A percentile compares a stretch with the other conserved stretches of the same genome.
phyloP scores from a whole-genome alignment of 73 alveolate species.

The Breviolum minutum region DNA sequence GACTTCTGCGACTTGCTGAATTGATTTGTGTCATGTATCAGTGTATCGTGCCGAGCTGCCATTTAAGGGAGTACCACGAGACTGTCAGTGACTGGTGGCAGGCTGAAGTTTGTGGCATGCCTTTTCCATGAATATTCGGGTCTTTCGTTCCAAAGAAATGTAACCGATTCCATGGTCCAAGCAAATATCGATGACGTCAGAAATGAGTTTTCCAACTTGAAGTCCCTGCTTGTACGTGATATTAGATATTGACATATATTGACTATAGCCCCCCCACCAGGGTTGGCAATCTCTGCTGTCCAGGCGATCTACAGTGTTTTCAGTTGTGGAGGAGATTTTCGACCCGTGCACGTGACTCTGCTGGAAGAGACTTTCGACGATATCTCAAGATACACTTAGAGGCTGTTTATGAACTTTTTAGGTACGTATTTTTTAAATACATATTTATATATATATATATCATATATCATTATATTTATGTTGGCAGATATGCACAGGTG shows the following conservation, averaged over 20 bases:
- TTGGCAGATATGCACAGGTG: no score
- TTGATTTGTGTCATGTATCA: not conserved
- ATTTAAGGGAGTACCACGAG: conserved; percentile 66
- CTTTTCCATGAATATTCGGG: not conserved
- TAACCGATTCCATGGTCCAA: no score
- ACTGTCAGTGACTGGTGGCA: conserved; percentile 94
- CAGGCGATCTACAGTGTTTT: conserved; percentile 90
- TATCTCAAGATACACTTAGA: not conserved
- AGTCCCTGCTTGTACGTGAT: no score
- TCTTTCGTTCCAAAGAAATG: not conserved
- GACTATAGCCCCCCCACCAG: no score
- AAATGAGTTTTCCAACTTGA: no score
- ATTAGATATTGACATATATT: no score
- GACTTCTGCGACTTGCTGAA: no score
- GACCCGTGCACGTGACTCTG: conserved; percentile 54
- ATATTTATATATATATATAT: not conserved
- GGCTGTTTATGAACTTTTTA: not conserved
- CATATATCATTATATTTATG: not conserved
- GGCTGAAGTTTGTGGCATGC: not conserved
- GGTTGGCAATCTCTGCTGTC: no score
- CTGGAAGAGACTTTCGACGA: not conserved
- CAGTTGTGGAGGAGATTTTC: conserved; percentile 78
- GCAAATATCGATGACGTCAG: no score
- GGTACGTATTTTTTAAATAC: not conserved
- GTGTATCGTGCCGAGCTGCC: not conserved